phyloP scores from a whole-genome alignment of 352 stramenopile species.

The Achlya hypogyna region DNA sequence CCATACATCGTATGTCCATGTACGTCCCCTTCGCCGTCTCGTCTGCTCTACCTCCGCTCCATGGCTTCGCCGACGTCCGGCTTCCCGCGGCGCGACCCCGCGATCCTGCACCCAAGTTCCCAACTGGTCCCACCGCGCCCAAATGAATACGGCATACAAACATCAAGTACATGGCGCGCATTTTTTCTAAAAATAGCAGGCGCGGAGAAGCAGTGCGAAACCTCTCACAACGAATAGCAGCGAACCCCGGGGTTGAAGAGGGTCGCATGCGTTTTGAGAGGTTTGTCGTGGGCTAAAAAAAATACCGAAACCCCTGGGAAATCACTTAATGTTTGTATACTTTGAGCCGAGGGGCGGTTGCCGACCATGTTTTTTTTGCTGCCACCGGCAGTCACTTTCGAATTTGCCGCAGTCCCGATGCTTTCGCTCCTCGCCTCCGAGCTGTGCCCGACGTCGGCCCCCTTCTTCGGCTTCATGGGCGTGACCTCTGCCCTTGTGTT shows the following conservation, averaged over 20 bases:
- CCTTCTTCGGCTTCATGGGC: constrained; percentile 99
- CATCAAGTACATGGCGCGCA: no score
- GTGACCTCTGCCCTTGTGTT: constrained; percentile 92
- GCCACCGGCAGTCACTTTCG: constrained; percentile 5
- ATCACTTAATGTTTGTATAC: constrained; percentile 1
- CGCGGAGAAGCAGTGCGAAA: background rate
- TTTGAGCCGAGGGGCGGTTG: background rate
- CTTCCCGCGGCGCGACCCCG: no score
- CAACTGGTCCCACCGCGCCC: no score
- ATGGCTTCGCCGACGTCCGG: no score
- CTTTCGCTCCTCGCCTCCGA: constrained; percentile 46
- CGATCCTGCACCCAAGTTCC: no score
- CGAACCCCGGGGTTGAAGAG: background rate
- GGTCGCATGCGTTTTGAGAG: constrained; percentile 7
- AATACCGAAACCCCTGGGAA: constrained; percentile 2
- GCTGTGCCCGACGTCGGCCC: constrained; percentile 95
- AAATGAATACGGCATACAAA: no score
- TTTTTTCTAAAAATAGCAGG: background rate
- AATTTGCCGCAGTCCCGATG: constrained; percentile 10
- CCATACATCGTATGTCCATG: no score
- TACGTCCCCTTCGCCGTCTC: no score
- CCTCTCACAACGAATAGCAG: background rate
- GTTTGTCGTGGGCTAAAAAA: background rate
- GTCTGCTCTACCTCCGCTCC: no score
- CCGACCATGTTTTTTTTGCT: constrained; percentile 11